Percentiles rank a stretch among this genome's conserved stretches.
phyloP scores from a whole-genome alignment of 129 eudicot genomes.

The Flaveria linearis region DNA sequence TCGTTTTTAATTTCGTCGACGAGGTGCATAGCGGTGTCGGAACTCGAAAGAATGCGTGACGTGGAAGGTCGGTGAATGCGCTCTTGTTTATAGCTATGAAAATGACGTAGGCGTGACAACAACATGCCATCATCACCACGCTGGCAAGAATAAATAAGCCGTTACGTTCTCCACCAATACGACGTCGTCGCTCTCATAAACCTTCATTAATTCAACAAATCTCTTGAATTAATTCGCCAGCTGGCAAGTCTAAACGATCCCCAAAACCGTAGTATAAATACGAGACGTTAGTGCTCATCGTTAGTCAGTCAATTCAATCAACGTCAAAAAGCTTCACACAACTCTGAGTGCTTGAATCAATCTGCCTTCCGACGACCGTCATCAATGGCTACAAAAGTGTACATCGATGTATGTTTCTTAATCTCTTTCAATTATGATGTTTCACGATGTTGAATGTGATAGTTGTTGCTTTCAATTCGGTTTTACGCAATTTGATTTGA shows the following conservation, averaged over 20 bases:
- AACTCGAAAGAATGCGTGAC: too few relatives aligned
- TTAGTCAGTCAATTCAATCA: slow-evolving; percentile 40
- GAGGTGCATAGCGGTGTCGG: too few relatives aligned
- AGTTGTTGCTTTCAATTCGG: slow-evolving; percentile 14
- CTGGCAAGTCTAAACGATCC: slow-evolving; percentile 26
- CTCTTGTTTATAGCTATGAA: too few relatives aligned
- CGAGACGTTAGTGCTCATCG: slow-evolving; percentile 31
- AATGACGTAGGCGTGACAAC: slow-evolving; percentile 42
- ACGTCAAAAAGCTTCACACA: slow-evolving; percentile 21
- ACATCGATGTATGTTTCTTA: slow-evolving; percentile 32
- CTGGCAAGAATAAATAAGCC: background rate
- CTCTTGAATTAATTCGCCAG: slow-evolving; percentile 24
- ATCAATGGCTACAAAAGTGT: slow-evolving; percentile 46
- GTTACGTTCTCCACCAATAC: slow-evolving; percentile 15
- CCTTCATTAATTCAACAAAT: slow-evolving; percentile 16
- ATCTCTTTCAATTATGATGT: background rate
- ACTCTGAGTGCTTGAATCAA: background rate
- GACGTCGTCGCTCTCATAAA: slow-evolving; percentile 16
- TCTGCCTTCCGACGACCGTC: slow-evolving; percentile 16
- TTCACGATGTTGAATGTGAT: background rate
- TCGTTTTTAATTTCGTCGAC: too few relatives aligned
- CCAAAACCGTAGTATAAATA: slow-evolving; percentile 32
- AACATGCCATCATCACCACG: slow-evolving; percentile 42
- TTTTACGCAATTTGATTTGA: slow-evolving; percentile 7
- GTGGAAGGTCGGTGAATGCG: too few relatives aligned